These are phyloP conservation scores for Dioszegia aurantiaca DNA, from an alignment of 768 basidiomycete genomes.

Conservation along the genomic window DNA sequence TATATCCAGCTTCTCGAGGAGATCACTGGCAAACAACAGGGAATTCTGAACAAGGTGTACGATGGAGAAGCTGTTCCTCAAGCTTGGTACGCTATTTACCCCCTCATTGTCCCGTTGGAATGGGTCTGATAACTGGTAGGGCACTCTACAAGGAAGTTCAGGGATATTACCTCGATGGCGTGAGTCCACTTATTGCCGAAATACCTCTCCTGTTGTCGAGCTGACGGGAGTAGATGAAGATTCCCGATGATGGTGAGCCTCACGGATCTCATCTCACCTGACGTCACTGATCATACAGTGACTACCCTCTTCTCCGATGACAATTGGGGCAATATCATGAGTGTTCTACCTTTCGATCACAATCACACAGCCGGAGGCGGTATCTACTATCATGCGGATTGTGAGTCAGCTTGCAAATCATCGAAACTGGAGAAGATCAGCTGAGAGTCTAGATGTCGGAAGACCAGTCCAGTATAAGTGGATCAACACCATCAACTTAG, in stretches of 20 bases:
- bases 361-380: constrained; percentile 66
- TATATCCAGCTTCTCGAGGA: constrained; percentile 20
- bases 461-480: constrained; percentile 67
- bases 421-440: no score
- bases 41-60: constrained; percentile 61
- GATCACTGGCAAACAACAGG: constrained; percentile 59
- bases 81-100: constrained; percentile 62
- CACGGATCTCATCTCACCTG: background rate
- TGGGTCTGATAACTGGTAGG: constrained; percentile 3
- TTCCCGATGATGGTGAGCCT: constrained; percentile 9
- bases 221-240: constrained; percentile 23
- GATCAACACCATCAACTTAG: constrained; percentile 56
- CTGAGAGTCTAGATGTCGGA: constrained; percentile 66
- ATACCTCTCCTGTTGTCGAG: background rate
- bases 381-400: constrained; percentile 64
- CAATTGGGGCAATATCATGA: constrained; percentile 71
- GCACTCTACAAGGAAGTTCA: constrained; percentile 62
- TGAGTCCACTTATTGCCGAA: constrained; percentile 17
- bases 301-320: constrained; percentile 58
- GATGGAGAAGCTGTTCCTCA: constrained; percentile 59
- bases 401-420: no score
- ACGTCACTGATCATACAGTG: constrained; percentile 7
- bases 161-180: constrained; percentile 57
- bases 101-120: no score
- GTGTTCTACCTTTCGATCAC: constrained; percentile 60